Conservation (phyloP, 257 asterid species). For the Orobanche coerulescens region DNA sequence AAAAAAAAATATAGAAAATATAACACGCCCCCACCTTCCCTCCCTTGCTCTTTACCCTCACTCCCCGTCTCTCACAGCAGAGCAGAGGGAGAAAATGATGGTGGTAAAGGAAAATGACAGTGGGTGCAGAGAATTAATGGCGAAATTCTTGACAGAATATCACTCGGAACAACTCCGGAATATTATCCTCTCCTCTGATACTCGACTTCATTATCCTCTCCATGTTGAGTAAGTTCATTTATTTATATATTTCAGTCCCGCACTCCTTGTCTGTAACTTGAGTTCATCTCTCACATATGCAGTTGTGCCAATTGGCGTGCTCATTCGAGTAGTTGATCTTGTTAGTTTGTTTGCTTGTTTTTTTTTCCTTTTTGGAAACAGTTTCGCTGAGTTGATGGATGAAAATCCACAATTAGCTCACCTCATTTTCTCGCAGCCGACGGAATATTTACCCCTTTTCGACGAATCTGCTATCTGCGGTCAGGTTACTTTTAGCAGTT, state of each 20-base stretch:
- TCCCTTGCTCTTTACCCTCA: background rate
- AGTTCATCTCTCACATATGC: background rate
- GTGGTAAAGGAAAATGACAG: constrained; percentile 34
- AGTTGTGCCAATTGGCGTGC: background rate
- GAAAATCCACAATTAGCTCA: constrained; percentile 64
- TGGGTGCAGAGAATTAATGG: constrained; percentile 49
- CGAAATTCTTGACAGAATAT: constrained; percentile 51
- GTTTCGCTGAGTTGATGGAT: constrained; percentile 83
- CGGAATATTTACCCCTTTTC: constrained; percentile 46
- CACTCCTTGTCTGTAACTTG: background rate
- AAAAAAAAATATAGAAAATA: too few relatives aligned
- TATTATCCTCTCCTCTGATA: constrained; percentile 57
- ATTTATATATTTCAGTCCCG: background rate
- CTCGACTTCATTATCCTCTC: constrained; percentile 83
- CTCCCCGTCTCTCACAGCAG: background rate
- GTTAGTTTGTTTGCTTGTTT: background rate
- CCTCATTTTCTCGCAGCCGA: constrained; percentile 69
- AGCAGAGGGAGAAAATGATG: background rate
- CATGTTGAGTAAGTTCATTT: constrained; percentile 59
- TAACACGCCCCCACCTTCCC: too few relatives aligned
- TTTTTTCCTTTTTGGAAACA: constrained; percentile 16
- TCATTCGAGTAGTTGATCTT: background rate
- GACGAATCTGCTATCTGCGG: constrained; percentile 87
- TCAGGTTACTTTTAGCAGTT: constrained; percentile 43
- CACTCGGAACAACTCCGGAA: constrained; percentile 49